phyloP scores from a whole-genome alignment of 805 yeast species.

The Candida silvicultrix region DNA sequence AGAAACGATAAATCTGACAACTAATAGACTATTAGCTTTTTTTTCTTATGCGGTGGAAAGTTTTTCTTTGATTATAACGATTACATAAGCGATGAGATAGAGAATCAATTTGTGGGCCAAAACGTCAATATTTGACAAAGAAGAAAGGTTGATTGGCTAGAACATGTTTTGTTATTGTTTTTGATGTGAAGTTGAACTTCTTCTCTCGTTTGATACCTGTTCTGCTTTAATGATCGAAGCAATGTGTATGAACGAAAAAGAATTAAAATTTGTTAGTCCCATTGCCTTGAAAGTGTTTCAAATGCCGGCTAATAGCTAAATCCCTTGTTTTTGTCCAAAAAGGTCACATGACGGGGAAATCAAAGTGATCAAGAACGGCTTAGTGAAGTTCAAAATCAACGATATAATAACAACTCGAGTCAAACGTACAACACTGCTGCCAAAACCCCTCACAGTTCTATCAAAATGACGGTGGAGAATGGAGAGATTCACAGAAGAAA shows the following conservation, averaged over 20 bases:
- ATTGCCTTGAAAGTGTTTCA: too few relatives aligned
- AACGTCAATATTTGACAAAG: not conserved
- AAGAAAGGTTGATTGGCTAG: not conserved
- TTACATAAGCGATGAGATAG: not conserved
- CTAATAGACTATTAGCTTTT: not conserved
- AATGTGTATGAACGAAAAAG: too few relatives aligned
- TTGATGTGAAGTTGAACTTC: too few relatives aligned
- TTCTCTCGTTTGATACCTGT: too few relatives aligned
- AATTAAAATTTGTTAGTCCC: too few relatives aligned
- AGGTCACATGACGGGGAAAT: too few relatives aligned
- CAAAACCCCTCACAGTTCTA: not conserved
- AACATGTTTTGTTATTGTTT: too few relatives aligned
- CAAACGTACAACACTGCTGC: too few relatives aligned
- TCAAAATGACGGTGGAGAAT: constrained; percentile 14
- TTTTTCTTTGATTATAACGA: not conserved
- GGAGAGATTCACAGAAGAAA: constrained; percentile 4
- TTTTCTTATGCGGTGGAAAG: not conserved
- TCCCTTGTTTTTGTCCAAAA: not conserved
- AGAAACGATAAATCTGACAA: too few relatives aligned
- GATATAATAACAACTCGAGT: not conserved
- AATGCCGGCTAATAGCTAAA: not conserved
- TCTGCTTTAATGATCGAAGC: too few relatives aligned
- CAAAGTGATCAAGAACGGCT: too few relatives aligned
- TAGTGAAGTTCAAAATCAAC: not conserved
- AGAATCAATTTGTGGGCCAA: not conserved